Base-by-base conservation (phyloP, 2,329 filamentous ascomycete genomes). In the Epichloe uncinata region DNA sequence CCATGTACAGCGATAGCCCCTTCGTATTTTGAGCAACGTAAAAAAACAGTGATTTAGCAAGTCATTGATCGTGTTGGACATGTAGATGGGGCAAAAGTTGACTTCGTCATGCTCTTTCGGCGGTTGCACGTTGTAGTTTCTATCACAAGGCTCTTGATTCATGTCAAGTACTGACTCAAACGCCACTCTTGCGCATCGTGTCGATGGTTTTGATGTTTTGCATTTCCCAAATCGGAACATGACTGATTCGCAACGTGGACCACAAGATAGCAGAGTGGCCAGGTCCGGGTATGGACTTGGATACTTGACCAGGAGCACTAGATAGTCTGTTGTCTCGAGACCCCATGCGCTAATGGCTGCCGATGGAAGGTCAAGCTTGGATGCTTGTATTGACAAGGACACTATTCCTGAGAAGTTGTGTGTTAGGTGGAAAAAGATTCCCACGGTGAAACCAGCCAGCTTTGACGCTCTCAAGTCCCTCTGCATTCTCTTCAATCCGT, bases 301-400 rank as follows among this genome's bases (percentile, higher is more conserved):
- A 55, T 85, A 85, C 36, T 76, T 75, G 42, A 93, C 74, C 20
- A 95, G 69, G 4, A 94, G 70, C 4, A 91, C 76, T 38, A 95
- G 64, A 58, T 91, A 90, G 35, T 89, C 82, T 0, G 72, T 65
- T 0, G 72, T 66, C 13, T 76, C 66, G 11, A 95, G 63, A 52
- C 83, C 75, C 89, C 89, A 95, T 1, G 88, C 85, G 58, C 84
- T 74, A 64, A 87, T 77, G 0, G 81, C 82, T 59, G 90, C 85
- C 37, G 83, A 74, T 0, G 86, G 84, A 12, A 95, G 77, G 0
- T 77, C 81, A 1, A 95, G 75, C 57, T 84, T 85, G 4, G 74
- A 70, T 33, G 86, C 77, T 4, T 79, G 80, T 33, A 85, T 76
- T 0, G 88, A 87, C 2, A 93, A 65, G 4, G 79, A 81, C 16